Percentiles rank a stretch among this genome's conserved stretches.
phyloP scores from a whole-genome alignment of 768 basidiomycete genomes.

The Suillus discolor region DNA sequence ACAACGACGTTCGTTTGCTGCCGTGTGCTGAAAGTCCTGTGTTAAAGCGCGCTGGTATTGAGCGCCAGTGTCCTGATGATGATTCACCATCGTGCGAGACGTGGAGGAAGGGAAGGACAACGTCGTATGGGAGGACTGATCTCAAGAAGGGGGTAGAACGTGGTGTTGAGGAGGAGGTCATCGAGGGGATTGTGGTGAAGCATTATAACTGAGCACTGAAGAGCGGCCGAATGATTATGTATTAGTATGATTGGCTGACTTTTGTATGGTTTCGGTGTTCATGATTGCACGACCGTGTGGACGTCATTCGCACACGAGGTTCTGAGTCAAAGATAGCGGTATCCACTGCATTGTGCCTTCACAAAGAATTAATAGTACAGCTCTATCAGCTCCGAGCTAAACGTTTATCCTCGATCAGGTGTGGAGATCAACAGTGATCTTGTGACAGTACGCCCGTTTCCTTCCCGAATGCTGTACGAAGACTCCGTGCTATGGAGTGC shows the following conservation, averaged over 20 bases:
- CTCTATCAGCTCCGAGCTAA: neutral
- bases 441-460: neutral
- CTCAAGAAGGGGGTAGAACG: slow-evolving; percentile 30
- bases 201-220: slow-evolving; percentile 31
- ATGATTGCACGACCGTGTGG: neutral
- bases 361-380: neutral
- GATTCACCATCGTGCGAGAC: slow-evolving; percentile 31
- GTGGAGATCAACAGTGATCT: neutral
- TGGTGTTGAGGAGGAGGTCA: slow-evolving; percentile 35
- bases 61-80: slow-evolving; percentile 26
- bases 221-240: neutral
- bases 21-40: slow-evolving; percentile 35
- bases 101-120: slow-evolving; percentile 33
- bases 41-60: slow-evolving; percentile 33
- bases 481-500: neutral
- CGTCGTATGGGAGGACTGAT: slow-evolving; percentile 32
- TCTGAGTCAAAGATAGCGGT: neutral
- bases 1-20: slow-evolving; percentile 30
- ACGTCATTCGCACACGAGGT: neutral
- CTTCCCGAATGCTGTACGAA: neutral
- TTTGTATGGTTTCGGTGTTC: too few relatives aligned
- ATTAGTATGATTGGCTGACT: neutral
- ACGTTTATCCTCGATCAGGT: neutral
- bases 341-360: neutral
- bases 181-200: slow-evolving; percentile 34